Conservation (phyloP, 164 flowering plant species). For the Pachysandra terminalis region DNA sequence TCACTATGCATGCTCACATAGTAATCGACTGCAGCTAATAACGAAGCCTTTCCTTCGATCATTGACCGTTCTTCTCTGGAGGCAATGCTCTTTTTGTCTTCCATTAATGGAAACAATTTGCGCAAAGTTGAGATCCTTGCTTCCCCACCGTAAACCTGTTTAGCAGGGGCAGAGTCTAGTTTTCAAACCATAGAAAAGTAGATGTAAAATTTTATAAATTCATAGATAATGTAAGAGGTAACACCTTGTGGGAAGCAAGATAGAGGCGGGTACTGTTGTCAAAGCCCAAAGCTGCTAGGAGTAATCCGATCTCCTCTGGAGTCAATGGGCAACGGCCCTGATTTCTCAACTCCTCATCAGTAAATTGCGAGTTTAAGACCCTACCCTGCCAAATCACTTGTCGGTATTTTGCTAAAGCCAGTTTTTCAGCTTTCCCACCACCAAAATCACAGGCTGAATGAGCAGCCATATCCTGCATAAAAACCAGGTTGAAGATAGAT, state of each 20-base stretch:
- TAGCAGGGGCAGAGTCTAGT: not conserved
- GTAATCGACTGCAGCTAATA: slow-evolving; percentile 92
- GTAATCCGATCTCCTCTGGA: slow-evolving; percentile 95
- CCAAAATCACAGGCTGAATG: slow-evolving; percentile 99
- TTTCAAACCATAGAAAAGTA: not conserved
- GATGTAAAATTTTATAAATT: not conserved
- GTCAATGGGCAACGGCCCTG: slow-evolving; percentile 98
- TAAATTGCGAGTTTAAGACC: slow-evolving; percentile 89
- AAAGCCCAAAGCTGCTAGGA: slow-evolving; percentile 88
- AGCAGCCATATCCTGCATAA: slow-evolving; percentile 96
- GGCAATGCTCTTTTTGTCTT: slow-evolving; percentile 91
- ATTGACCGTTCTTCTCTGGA: slow-evolving; percentile 63
- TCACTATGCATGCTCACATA: slow-evolving; percentile 95
- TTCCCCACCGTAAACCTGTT: slow-evolving; percentile 96
- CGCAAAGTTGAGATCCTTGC: slow-evolving; percentile 79
- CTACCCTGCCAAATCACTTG: slow-evolving; percentile 94
- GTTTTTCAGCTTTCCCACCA: slow-evolving; percentile 94
- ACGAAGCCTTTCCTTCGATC: slow-evolving; percentile 85
- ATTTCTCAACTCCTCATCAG: slow-evolving; percentile 86
- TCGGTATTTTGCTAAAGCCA: slow-evolving; percentile 89
- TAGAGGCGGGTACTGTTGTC: slow-evolving; percentile 86
- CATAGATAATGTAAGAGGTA: not conserved
- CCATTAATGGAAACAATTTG: slow-evolving; percentile 78
- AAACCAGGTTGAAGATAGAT: not conserved
- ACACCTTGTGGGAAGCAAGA: slow-evolving; percentile 99